These are phyloP conservation scores for Aristolochia fimbriata DNA, from an alignment of 164 flowering plant genomes.

Conservation along the genomic window DNA sequence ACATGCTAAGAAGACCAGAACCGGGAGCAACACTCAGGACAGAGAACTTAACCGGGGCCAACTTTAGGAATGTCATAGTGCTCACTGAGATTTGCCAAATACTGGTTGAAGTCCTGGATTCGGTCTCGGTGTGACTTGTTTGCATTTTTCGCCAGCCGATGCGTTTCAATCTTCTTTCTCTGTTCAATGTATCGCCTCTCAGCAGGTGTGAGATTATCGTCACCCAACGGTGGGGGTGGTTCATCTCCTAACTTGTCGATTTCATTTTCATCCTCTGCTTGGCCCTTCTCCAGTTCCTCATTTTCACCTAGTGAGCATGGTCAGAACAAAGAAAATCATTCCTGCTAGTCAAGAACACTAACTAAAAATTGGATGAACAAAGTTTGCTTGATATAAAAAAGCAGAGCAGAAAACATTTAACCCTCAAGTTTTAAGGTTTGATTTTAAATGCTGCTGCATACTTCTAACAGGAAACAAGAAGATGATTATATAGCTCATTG, in stretches of 20 bases:
- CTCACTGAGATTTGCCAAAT: slow-evolving; percentile 92
- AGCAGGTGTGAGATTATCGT: slow-evolving; percentile 72
- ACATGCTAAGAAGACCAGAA: no score
- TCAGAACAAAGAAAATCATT: no score
- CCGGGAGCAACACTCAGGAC: no score
- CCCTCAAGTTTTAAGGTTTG: no score
- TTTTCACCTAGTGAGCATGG: slow-evolving; percentile 26
- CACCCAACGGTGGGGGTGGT: slow-evolving; percentile 20
- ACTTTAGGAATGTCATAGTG: slow-evolving; percentile 99
- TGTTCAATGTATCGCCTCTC: slow-evolving; percentile 85
- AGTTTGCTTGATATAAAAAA: neutral
- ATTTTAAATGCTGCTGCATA: no score
- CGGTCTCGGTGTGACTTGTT: slow-evolving; percentile 91
- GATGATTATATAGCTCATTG: no score
- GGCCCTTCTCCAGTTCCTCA: slow-evolving; percentile 21
- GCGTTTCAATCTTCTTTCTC: slow-evolving; percentile 47
- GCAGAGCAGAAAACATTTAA: no score
- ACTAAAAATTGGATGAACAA: no score
- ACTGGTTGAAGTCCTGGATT: slow-evolving; percentile 84
- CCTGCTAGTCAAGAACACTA: no score
- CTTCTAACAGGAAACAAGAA: no score
- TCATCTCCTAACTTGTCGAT: slow-evolving; percentile 24
- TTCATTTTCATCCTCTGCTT: slow-evolving; percentile 26
- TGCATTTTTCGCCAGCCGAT: slow-evolving; percentile 59
- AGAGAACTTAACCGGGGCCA: slow-evolving; percentile 66